Percentiles rank a stretch among this genome's conserved stretches.
These are phyloP conservation scores for Castanea crenata DNA, from an alignment of 306 rosid genomes.

Conservation along the genomic window DNA sequence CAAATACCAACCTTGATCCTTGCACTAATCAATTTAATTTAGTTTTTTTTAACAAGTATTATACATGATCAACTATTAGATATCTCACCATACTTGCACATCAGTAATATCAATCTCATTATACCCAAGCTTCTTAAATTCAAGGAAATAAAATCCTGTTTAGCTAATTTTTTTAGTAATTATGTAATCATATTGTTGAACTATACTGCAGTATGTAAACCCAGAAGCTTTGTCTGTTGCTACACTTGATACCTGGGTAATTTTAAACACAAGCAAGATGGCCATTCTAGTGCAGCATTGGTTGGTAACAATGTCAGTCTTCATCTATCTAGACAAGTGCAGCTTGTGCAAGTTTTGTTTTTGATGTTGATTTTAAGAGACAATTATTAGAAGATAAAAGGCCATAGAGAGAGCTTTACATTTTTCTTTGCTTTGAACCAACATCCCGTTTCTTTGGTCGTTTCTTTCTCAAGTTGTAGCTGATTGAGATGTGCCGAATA, in stretches of 20 bases:
- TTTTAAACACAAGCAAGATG: constrained; percentile 2
- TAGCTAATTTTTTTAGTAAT: neutral
- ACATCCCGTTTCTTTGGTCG: constrained; percentile 33
- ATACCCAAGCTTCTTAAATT: neutral
- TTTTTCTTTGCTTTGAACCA: constrained; percentile 30
- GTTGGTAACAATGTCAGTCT: constrained; percentile 4
- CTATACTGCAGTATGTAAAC: neutral
- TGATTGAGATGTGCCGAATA: constrained; percentile 56
- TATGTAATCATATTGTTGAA: neutral
- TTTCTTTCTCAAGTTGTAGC: constrained; percentile 44
- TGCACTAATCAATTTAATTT: neutral
- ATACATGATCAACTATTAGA: neutral
- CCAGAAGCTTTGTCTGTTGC: neutral
- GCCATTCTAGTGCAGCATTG: neutral
- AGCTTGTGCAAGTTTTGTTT: neutral
- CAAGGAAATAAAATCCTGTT: neutral
- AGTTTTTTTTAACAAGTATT: neutral
- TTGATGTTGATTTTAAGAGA: neutral
- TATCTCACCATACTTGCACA: neutral
- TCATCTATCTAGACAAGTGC: constrained; percentile 11
- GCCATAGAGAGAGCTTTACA: constrained; percentile 34
- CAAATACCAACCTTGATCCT: neutral
- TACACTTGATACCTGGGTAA: neutral
- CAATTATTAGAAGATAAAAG: neutral
- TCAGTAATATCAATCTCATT: neutral